A percentile compares a stretch with the other conserved stretches of the same genome.
Evolutionary conservation across 1,284 basidiomycete species (phyloP).

Genomic region (Kwoniella shivajii): DNA sequence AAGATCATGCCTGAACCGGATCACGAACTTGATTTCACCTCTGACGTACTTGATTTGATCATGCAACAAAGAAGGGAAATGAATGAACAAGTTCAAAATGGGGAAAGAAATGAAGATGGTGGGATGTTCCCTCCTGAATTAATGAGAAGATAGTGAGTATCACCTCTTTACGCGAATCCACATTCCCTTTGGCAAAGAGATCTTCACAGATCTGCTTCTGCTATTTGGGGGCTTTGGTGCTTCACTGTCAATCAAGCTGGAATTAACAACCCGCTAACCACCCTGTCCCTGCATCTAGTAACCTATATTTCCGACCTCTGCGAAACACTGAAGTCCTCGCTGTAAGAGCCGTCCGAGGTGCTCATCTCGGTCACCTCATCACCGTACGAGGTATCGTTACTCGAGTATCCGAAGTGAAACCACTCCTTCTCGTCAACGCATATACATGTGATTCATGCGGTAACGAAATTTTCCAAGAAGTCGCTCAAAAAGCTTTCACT

Average conservation of each 20-base stretch:
- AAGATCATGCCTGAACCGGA: slow-evolving; percentile 81
- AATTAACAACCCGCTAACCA: too few species aligned
- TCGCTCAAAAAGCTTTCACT: slow-evolving; percentile 87
- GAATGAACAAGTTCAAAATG: slow-evolving; percentile 69
- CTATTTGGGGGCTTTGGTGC: too few species aligned
- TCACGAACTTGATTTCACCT: slow-evolving; percentile 81
- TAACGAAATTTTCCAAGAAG: slow-evolving; percentile 97
- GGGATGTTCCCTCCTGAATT: slow-evolving; percentile 83
- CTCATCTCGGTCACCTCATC: slow-evolving; percentile 86
- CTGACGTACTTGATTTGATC: slow-evolving; percentile 93
- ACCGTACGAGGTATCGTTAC: slow-evolving; percentile 98
- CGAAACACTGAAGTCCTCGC: slow-evolving; percentile 70
- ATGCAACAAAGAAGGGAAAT: slow-evolving; percentile 87
- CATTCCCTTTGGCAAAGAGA: background rate
- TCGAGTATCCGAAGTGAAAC: slow-evolving; percentile 98
- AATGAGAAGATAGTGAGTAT: slow-evolving; percentile 86
- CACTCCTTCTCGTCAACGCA: slow-evolving; percentile 93
- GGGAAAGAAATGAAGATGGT: slow-evolving; percentile 55
- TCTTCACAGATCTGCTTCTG: background rate
- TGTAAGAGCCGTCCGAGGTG: slow-evolving; percentile 85
- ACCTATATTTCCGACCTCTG: slow-evolving; percentile 89
- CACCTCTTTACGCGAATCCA: background rate
- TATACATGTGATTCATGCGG: slow-evolving; percentile 99
- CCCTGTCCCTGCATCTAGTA: too few species aligned
- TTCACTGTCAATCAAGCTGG: background rate